These are phyloP conservation scores for Picochlorum sp. DNA, from an alignment of 139 green algal genomes.

Conservation along the genomic window DNA sequence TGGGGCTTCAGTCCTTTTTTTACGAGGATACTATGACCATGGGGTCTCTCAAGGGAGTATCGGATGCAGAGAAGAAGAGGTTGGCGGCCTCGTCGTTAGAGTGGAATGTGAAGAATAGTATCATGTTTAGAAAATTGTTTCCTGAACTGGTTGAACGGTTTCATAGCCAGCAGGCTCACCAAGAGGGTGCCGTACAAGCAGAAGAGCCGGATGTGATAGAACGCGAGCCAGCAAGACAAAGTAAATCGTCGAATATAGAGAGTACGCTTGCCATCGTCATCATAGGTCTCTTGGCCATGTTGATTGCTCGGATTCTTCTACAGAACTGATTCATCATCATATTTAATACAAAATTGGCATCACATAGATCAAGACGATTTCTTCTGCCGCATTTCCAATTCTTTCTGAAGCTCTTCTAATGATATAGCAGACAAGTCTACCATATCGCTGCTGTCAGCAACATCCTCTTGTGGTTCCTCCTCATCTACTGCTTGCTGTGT, in stretches of 20 bases:
- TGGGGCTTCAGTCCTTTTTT: conserved; percentile 49
- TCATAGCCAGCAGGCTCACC: too few relatives aligned
- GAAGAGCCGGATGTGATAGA: too few relatives aligned
- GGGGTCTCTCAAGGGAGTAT: conserved; percentile 36
- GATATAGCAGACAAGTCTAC: neutral
- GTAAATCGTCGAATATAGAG: too few relatives aligned
- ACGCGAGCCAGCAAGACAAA: too few relatives aligned
- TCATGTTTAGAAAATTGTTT: conserved; percentile 72
- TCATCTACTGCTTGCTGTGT: neutral
- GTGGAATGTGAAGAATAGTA: conserved; percentile 52
- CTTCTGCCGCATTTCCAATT: conserved; percentile 7
- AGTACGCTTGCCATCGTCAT: too few relatives aligned
- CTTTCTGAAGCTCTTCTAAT: conserved; percentile 8
- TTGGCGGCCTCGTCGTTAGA: conserved; percentile 52
- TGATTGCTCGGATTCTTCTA: too few relatives aligned
- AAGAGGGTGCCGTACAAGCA: too few relatives aligned
- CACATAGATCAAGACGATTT: conserved; percentile 1
- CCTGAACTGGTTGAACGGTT: conserved; percentile 46
- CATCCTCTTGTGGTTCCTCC: neutral
- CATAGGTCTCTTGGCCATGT: too few relatives aligned
- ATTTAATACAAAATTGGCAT: too few relatives aligned
- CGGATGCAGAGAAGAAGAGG: conserved; percentile 30
- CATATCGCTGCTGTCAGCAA: neutral
- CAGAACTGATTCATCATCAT: neutral
- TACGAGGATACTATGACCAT: conserved; percentile 47